Conservation (phyloP, 164 flowering plant species). For the Euptelea pleiosperma region DNA sequence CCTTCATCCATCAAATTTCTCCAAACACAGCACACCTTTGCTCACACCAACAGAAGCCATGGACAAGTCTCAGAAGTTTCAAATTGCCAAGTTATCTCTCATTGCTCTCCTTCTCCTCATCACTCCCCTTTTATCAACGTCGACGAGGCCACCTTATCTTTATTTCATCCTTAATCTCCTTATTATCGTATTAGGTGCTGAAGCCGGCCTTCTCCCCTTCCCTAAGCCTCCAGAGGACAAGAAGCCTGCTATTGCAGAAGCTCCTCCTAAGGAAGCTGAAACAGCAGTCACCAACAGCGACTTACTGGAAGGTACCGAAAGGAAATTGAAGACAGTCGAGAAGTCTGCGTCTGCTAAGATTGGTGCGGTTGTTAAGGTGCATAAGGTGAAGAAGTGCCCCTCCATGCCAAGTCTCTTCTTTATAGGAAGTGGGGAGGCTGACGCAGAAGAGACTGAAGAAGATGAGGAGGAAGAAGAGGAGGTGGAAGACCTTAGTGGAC, state of each 20-base stretch:
- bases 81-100: slow-evolving; percentile 38
- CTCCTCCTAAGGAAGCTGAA: slow-evolving; percentile 13
- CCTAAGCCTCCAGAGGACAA: slow-evolving; percentile 32
- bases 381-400: slow-evolving; percentile 46
- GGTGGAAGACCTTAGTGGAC: slow-evolving; percentile 32
- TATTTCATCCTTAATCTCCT: slow-evolving; percentile 67
- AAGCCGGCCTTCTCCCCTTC: slow-evolving; percentile 60
- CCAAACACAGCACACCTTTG: no score
- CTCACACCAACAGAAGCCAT: no score
- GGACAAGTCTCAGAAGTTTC: slow-evolving; percentile 43
- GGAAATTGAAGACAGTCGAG: slow-evolving; percentile 19
- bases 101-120: slow-evolving; percentile 46
- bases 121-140: slow-evolving; percentile 56
- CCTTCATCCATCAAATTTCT: no score
- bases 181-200: slow-evolving; percentile 56
- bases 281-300: not conserved
- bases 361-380: slow-evolving; percentile 13
- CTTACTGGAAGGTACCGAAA: not conserved
- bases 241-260: slow-evolving; percentile 17
- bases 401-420: slow-evolving; percentile 67
- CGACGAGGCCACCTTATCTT: slow-evolving; percentile 52
- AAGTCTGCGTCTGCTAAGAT: slow-evolving; percentile 36
- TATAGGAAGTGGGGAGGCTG: slow-evolving; percentile 38
- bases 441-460: slow-evolving; percentile 18
- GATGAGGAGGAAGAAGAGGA: slow-evolving; percentile 25